Percentiles rank a stretch among this genome's conserved stretches.
These are phyloP conservation scores for Cupressus sempervirens DNA, from an alignment of 75 land plant genomes.

Conservation along the genomic window DNA sequence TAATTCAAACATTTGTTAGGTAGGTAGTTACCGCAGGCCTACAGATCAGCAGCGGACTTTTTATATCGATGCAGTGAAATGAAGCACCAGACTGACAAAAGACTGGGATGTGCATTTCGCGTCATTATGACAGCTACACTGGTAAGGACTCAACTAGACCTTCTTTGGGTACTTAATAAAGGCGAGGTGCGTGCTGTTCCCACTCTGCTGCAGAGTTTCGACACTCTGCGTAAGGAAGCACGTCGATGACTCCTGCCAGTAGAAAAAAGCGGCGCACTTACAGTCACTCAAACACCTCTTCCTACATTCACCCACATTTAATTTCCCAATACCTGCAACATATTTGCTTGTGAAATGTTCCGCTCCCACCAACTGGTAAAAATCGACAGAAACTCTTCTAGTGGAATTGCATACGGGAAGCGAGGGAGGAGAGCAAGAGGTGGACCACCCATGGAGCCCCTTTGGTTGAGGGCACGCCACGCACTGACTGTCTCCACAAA, in stretches of 20 bases:
- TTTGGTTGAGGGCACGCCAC: constrained; percentile 39
- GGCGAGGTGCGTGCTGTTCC: constrained; percentile 20
- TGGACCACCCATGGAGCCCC: constrained; percentile 38
- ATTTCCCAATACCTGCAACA: constrained; percentile 15
- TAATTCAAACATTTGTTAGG: no score
- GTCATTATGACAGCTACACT: no score
- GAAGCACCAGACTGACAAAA: no score
- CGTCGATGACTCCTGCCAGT: constrained; percentile 16
- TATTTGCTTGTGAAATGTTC: constrained; percentile 33
- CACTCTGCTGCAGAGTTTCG: constrained; percentile 21
- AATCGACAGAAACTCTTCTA: background rate
- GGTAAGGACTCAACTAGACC: no score
- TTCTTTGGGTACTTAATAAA: constrained; percentile 24
- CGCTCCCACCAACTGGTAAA: constrained; percentile 33
- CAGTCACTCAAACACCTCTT: constrained; percentile 40
- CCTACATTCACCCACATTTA: constrained; percentile 25
- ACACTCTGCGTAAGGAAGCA: constrained; percentile 41
- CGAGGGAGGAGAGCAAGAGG: constrained; percentile 19
- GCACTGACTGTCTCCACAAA: constrained; percentile 43
- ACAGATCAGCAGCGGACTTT: no score
- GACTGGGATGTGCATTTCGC: no score
- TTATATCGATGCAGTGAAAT: no score
- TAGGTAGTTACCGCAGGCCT: no score
- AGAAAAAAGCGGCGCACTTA: constrained; percentile 51
- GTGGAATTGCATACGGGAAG: constrained; percentile 13